A percentile compares a stretch with the other conserved stretches of the same genome.
These are phyloP conservation scores for Phytophthora niederhauseri DNA, from an alignment of 352 stramenopile genomes.

Conservation along the genomic window DNA sequence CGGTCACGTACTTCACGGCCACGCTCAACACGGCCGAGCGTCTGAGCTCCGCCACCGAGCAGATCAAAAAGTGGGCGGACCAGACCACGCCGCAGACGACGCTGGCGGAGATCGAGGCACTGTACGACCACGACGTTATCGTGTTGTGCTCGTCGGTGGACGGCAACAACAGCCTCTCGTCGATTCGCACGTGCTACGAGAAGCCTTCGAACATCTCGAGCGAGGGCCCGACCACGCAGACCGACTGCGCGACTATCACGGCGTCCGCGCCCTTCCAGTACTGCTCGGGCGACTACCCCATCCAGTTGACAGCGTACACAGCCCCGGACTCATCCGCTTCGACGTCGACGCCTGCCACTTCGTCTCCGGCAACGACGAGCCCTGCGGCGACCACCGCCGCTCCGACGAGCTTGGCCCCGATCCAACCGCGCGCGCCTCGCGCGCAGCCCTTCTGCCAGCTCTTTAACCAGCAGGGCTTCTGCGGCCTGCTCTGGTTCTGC, in stretches of 20 bases:
- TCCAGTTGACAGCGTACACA: slow-evolving; percentile 51
- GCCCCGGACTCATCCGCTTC: slow-evolving; percentile 18
- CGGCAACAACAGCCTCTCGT: slow-evolving; percentile 60
- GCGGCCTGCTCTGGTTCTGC: slow-evolving; percentile 33
- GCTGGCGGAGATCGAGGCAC: slow-evolving; percentile 41
- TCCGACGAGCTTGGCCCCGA: slow-evolving; percentile 2
- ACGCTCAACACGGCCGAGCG: slow-evolving; percentile 55
- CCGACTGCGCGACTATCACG: slow-evolving; percentile 49
- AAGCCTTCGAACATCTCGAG: slow-evolving; percentile 43
- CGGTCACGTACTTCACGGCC: slow-evolving; percentile 66
- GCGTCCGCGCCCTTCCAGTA: slow-evolving; percentile 47
- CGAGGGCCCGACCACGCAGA: slow-evolving; percentile 44
- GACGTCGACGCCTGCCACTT: slow-evolving; percentile 5
- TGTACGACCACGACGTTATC: slow-evolving; percentile 65
- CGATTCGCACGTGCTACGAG: slow-evolving; percentile 69
- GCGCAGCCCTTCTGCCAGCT: slow-evolving; percentile 34
- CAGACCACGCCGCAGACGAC: slow-evolving; percentile 29
- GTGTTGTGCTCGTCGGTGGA: slow-evolving; percentile 63
- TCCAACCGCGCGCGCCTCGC: slow-evolving; percentile 23
- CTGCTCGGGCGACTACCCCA: slow-evolving; percentile 46
- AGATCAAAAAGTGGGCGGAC: slow-evolving; percentile 62
- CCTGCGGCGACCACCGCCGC: slow-evolving; percentile 7
- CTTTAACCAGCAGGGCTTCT: slow-evolving; percentile 32
- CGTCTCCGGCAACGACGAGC: slow-evolving; percentile 5
- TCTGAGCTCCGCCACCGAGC: slow-evolving; percentile 37